Percentiles rank a stretch among this genome's conserved stretches.
Conservation (phyloP, 129 eudicot species). For the Arctium lappa region DNA sequence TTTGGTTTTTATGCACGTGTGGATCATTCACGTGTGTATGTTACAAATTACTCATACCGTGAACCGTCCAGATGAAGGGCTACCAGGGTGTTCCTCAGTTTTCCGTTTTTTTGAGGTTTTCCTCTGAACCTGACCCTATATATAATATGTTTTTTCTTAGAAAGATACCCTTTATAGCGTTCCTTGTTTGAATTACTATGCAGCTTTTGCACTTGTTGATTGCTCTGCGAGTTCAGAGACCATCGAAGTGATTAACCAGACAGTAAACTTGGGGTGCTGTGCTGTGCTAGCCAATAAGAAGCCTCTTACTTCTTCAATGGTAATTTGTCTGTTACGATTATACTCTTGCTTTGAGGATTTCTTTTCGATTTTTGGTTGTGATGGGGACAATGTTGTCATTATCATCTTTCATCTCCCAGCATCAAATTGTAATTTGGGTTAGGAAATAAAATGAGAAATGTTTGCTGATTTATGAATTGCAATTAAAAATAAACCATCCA, state of each 20-base stretch:
- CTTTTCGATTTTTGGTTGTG: neutral
- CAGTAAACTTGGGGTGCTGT: constrained; percentile 56
- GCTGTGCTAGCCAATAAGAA: constrained; percentile 93
- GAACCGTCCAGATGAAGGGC: too few species aligned
- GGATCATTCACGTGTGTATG: too few species aligned
- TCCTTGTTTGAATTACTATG: neutral
- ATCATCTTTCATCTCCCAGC: neutral
- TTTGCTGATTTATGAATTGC: neutral
- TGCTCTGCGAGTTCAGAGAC: constrained; percentile 95
- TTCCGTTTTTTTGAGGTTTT: neutral
- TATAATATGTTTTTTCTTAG: neutral
- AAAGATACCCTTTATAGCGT: neutral
- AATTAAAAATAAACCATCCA: neutral
- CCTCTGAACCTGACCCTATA: neutral
- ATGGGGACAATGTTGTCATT: neutral
- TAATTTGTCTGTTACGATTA: constrained; percentile 20
- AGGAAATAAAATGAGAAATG: neutral
- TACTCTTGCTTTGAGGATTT: neutral
- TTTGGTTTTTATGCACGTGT: neutral
- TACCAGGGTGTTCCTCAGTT: neutral
- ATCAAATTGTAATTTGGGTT: neutral
- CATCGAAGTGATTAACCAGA: constrained; percentile 44
- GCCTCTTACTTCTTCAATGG: constrained; percentile 88
- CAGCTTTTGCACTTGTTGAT: constrained; percentile 82
- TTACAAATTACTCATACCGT: neutral